Conservation (phyloP, 805 yeast species). For the Starmerella khaoyaiensis region DNA sequence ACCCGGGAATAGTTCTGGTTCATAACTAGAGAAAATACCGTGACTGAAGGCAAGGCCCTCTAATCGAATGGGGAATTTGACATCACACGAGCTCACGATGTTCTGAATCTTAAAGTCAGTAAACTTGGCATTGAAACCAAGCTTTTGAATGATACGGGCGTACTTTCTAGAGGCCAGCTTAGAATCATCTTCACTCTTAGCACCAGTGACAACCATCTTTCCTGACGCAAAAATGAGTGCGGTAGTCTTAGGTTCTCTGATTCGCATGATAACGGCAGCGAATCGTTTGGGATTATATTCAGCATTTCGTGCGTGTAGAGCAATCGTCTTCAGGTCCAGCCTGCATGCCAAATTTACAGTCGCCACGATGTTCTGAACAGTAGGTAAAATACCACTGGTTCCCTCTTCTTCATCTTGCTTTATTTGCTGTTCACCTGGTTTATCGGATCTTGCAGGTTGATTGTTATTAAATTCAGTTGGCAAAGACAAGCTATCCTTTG, state of each 20-base stretch:
- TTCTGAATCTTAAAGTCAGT: constrained; percentile 97
- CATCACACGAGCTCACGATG: constrained; percentile 97
- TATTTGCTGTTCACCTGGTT: constrained; percentile 5
- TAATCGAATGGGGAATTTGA: constrained; percentile 89
- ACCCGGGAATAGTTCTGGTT: constrained; percentile 97
- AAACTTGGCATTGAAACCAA: constrained; percentile 94
- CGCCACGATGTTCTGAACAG: constrained; percentile 83
- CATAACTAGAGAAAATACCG: constrained; percentile 97
- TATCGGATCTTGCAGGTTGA: constrained; percentile 5
- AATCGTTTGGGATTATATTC: constrained; percentile 94
- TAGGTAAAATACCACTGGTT: constrained; percentile 92
- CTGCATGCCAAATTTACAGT: constrained; percentile 95
- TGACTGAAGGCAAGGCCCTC: constrained; percentile 97
- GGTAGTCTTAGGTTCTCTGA: constrained; percentile 96
- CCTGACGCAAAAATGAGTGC: constrained; percentile 97
- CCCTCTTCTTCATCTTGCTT: constrained; percentile 39
- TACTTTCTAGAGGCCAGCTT: constrained; percentile 94
- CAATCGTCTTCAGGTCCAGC: constrained; percentile 89
- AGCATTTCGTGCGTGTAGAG: constrained; percentile 96
- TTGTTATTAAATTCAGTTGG: constrained; percentile 28
- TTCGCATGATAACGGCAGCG: constrained; percentile 99
- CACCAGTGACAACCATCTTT: constrained; percentile 99
- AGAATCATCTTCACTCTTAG: constrained; percentile 97
- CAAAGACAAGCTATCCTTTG: constrained; percentile 48
- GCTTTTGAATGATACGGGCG: constrained; percentile 94